Base-by-base conservation (phyloP, 2,329 filamentous ascomycete species). In the Ascochyta clinopodiicola region DNA sequence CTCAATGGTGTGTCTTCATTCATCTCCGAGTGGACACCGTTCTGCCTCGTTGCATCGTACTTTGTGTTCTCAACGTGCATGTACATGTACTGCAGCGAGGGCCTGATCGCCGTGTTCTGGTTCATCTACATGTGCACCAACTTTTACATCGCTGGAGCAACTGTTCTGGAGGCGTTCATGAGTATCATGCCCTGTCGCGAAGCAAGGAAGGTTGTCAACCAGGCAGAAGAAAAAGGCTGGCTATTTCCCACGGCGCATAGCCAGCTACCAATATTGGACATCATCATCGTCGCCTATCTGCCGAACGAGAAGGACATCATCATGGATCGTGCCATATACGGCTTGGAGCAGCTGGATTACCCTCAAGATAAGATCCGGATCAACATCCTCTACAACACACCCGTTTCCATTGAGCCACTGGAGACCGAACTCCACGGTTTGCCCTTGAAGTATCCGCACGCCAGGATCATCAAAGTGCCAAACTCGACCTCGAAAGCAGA, bases 301-400 rank as follows among this genome's bases (percentile, higher is more conserved):
- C 80, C 80, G 5, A 82, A 82, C 53, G 80, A 82, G 62, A 71
- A 80, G 62, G 78, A 81, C 46, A 82, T 82, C 47, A 80, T 82
- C 60, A 73, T 80, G 63, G 79, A 80, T 43, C 77, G 79, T 8
- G 73, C 79, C 13, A 66, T 78, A 24, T 81, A 81, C 58, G 77
- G 78, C 3, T 66, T 81, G 35, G 76, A 81, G 51, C 76, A 81
- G 56, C 73, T 82, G 21, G 68, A 77, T 8, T 82, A 82, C 47
- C 79, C 80, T 1, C 66, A 66, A 37, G 74, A 80, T 42, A 79
- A 76, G 57, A 75, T 81, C n/a, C 67, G 79, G 6, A 77, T 81
- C 66, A 80, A 79, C 47, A 66, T 82, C 49, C 69, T 81, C 12
- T 82, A 81, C 72, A 82, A 82, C 62, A 81, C 80, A 0, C 79